phyloP scores from a whole-genome alignment of 2,329 filamentous ascomycete species.

The Ophiostoma ips region DNA sequence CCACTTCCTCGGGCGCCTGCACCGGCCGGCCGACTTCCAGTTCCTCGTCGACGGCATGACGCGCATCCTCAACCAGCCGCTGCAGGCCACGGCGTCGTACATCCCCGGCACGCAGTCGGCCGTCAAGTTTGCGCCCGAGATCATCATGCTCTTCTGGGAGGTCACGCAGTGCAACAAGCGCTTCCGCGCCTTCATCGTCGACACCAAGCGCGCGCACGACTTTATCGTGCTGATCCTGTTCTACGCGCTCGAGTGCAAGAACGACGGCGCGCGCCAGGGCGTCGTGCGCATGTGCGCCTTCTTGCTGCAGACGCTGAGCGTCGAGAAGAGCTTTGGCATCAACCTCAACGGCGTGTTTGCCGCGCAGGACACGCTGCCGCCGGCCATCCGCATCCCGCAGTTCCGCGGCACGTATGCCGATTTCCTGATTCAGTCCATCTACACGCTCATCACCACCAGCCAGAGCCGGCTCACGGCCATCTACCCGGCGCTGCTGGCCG shows the following conservation, averaged over 20 bases:
- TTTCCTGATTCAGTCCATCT: slow-evolving; percentile 89
- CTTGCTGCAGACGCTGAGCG: slow-evolving; percentile 83
- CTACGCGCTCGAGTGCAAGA: slow-evolving; percentile 81
- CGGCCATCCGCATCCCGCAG: slow-evolving; percentile 64
- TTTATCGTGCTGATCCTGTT: slow-evolving; percentile 84
- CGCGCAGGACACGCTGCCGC: slow-evolving; percentile 73
- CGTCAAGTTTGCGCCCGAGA: slow-evolving; percentile 81
- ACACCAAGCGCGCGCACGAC: slow-evolving; percentile 85
- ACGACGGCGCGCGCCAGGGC: slow-evolving; percentile 76
- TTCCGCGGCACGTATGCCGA: slow-evolving; percentile 89
- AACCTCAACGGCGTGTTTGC: slow-evolving; percentile 83
- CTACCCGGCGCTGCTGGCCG: slow-evolving; percentile 79
- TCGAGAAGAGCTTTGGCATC: slow-evolving; percentile 78
- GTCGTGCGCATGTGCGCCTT: slow-evolving; percentile 97
- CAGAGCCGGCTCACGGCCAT: slow-evolving; percentile 83
- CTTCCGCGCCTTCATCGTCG: slow-evolving; percentile 92
- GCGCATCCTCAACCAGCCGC: slow-evolving; percentile 78
- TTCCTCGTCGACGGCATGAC: slow-evolving; percentile 94
- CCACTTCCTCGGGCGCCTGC: slow-evolving; percentile 78
- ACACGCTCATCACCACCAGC: slow-evolving; percentile 78
- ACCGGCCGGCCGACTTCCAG: slow-evolving; percentile 92
- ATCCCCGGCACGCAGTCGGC: slow-evolving; percentile 71
- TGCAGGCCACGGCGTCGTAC: slow-evolving; percentile 79
- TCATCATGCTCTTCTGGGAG: slow-evolving; percentile 97
- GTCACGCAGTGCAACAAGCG: slow-evolving; percentile 93